Base-by-base conservation (phyloP, 1,284 basidiomycete genomes). In the Mycosarcoma mackinlayi region DNA sequence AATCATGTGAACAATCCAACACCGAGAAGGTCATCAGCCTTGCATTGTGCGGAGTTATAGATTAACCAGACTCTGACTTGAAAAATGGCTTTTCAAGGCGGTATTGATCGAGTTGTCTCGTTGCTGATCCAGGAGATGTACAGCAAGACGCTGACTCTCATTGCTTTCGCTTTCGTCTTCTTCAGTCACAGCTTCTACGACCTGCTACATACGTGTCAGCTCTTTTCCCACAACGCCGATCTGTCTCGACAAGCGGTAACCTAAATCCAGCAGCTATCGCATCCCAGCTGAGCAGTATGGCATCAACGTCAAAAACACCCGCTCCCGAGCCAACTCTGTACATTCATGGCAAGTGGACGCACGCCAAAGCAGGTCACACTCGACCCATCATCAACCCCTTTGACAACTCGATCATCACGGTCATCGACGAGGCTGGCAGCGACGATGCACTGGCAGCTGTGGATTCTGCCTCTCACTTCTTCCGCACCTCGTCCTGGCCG, bases 271-370 rank as follows among this genome's bases (percentile, higher is more conserved):
- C 60, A 4, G 70, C 70, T 0, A 42, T 58, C 19, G 70, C 70
- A 33, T 73, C 70, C 2, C 52, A 67, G 16, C 27, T 68, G 11
- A 68, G 60, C 70, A 73, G 70, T 34, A 73, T 73, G 70, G 57
- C 64, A 30, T 73, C 70, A 8, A 68, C 64, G n/a, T 73, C 60
- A 23, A 47, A 35, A 18, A 59, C 56, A 6, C 64, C 70, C 8
- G 70, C 64, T 1, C 60, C 70, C 9, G 57, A 68, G 53, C 80
- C 80, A n/a, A 82, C 80, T 25, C 71, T 82, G 21, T 81, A 66
- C 61, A 81, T 82, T 42, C 65, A 81, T 34, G 80, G 80, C 51
- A 55, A 77, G 51, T 82, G 80, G 80, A 52, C 54, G 21, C 61
- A 73, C 35, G 62, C 78, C 4, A 71, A 69, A 37, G 51, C 59